Evolutionary conservation across 2,329 filamentous ascomycete genomes (phyloP).

Genomic region (Sporothrix schenckii): DNA sequence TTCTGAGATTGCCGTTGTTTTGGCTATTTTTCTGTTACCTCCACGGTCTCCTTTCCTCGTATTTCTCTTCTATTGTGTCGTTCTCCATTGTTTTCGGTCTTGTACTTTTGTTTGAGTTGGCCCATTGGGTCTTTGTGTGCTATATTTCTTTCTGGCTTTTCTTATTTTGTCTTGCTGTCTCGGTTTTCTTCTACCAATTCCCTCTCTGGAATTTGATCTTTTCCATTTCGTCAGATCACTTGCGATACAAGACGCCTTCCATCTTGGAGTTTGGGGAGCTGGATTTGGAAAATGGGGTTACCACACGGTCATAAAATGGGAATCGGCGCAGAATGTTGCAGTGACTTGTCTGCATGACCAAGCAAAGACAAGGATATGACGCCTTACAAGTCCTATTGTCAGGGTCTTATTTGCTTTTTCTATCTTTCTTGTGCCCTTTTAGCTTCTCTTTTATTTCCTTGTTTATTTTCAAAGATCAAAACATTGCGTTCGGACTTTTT

Average conservation of each 20-base stretch:
- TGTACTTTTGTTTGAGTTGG: neutral
- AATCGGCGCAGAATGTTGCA: conserved; percentile 7
- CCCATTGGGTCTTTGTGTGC: neutral
- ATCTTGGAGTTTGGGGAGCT: conserved; percentile 38
- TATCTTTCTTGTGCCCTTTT: neutral
- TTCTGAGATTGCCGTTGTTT: neutral
- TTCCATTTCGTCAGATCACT: conserved; percentile 38
- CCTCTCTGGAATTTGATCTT: conserved; percentile 39
- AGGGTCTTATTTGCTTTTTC: neutral
- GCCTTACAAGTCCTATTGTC: neutral
- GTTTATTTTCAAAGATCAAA: conserved; percentile 9
- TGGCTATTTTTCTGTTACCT: neutral
- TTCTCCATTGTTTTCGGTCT: neutral
- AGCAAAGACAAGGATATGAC: conserved; percentile 3
- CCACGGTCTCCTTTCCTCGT: neutral
- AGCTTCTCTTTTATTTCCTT: neutral
- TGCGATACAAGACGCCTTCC: conserved; percentile 41
- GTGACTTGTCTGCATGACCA: conserved; percentile 11
- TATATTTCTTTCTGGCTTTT: neutral
- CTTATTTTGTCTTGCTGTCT: conserved; percentile 31
- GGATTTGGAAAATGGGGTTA: conserved; percentile 36
- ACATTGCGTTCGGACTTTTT: neutral
- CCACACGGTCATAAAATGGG: conserved; percentile 35
- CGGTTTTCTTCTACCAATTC: conserved; percentile 30
- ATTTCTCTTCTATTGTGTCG: conserved; percentile 24